Base-by-base conservation (phyloP, 495 filamentous ascomycete genomes). In the Thermochaetoides thermophila region DNA sequence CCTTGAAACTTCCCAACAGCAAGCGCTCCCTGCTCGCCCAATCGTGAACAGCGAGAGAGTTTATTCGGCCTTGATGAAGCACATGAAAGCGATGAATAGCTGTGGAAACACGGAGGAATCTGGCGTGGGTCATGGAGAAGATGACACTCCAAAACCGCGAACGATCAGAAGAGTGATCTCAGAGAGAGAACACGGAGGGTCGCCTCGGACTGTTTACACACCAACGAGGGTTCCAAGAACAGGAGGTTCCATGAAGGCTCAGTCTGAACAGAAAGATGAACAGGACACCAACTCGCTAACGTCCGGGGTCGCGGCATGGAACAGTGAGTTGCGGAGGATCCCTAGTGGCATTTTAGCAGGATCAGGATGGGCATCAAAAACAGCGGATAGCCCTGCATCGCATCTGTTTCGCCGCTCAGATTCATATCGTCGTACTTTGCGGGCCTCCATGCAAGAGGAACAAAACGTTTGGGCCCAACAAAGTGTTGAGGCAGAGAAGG, bases 21-120 rank as follows among this genome's bases (percentile, higher is more conserved):
- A n/a, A n/a, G n/a, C n/a, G n/a, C n/a, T n/a, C n/a, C n/a, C n/a
- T 0, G 13, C 31, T n/a, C 29, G 32, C 1, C 40, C 29, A 3
- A 32, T 57, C 2, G 58, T 78, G 16, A 66, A 81, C 38, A 74
- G 72, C 32, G 67, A 77, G 16, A 68, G 77, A 18, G 57, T 86
- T 20, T 85, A 81, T 43, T 75, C 76, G 3, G 81, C 81, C 0
- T 56, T 86, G 40, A 75, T 84, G 66, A 75, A 71, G 41, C 69
- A 72, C 17, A 66, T 81, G 29, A 59, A 64, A 19, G 55, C 29
- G 1, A 37, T 39, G 10, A 27, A 61, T 12, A 16, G 3, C 5
- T n/a, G n/a, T n/a, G n/a, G n/a, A n/a, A n/a, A n/a, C n/a, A n/a
- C n/a, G n/a, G n/a, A n/a, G n/a, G n/a, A n/a, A n/a, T n/a, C n/a